Conservation (phyloP, 2,329 filamentous ascomycete species). For the Metarhizium robertsii region DNA sequence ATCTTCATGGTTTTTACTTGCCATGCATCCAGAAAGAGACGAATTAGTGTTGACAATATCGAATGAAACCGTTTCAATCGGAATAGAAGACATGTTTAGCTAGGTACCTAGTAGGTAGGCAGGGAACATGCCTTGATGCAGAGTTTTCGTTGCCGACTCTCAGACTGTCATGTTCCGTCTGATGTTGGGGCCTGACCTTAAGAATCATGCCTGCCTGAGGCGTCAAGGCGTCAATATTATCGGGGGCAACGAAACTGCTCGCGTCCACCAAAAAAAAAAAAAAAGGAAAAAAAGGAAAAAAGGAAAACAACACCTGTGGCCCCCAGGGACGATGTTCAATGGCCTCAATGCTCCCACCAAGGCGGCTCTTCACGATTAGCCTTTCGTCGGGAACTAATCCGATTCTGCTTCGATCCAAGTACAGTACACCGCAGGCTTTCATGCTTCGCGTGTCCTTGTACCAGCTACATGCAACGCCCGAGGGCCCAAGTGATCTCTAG, state of each 20-base stretch:
- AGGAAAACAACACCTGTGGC: no score
- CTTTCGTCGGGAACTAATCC: not conserved
- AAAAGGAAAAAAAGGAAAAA: no score
- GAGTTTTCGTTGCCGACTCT: not conserved
- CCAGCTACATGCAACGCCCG: not conserved
- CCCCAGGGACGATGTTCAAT: no score
- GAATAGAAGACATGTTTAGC: no score
- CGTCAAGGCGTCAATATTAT: not conserved
- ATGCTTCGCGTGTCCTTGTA: not conserved
- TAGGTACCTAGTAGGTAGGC: not conserved
- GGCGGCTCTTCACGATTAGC: not conserved
- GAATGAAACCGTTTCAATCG: no score
- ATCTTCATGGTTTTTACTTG: not conserved
- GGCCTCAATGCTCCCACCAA: not conserved
- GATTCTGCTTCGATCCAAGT: not conserved
- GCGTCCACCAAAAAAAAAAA: no score
- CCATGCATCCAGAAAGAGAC: not conserved
- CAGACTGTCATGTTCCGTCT: not conserved
- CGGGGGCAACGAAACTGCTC: not conserved
- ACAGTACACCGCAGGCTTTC: not conserved
- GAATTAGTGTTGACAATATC: no score
- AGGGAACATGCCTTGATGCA: no score
- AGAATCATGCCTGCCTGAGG: not conserved
- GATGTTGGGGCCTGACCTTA: not conserved
- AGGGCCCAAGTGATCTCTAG: not conserved